Base-by-base conservation (phyloP, 176 grass and related monocot species). In the Bothriochloa decipiens region DNA sequence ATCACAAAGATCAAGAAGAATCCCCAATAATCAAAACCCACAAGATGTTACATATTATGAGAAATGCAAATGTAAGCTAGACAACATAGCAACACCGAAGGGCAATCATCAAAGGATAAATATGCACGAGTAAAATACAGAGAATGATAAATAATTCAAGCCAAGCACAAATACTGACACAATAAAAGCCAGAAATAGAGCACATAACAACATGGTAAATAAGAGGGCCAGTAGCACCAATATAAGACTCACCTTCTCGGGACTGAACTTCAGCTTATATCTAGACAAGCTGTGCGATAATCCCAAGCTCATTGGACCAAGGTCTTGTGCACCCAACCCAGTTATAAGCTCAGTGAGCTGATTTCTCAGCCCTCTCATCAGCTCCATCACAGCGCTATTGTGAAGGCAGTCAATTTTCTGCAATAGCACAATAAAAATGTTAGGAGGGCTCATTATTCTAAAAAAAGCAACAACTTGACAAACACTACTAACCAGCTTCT, bases 341-440 rank as follows among this genome's bases (percentile, higher is more conserved):
- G 94, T 85, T 70, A 97, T 97, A 33, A 97, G 94, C 33, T 92
- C 94, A n/a, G 92, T 94, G 8, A 97, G 65, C 82, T 97, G 92
- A 75, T 61, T 92, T 66, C 94, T 89, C 3, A 97, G 88, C 70
- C 94, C 94, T 66, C 94, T 97, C 94, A 97, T 97, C 27, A 97
- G 77, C 32, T 97, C 94, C 94, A 97, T 97, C 2, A 97, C 90
- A 77, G 92, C 84, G 87, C 77, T 90, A 76, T 87, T 97, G 41
- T 97, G 94, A 66, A 94, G 62, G 40, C 94, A 97, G 58, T 97
- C 94, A 42, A 94, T 97, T 97, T 97, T 94, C 94, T 97, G 86
- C 62, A 84, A 45, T 28, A 68, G 25, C n/a, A 26, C 25, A 36
- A 23, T 14, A 84, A 39, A 77, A 42, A 7, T 7, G 1, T 2